These are phyloP conservation scores for Lyophyllum decastes DNA, from an alignment of 768 basidiomycete genomes.

Conservation along the genomic window DNA sequence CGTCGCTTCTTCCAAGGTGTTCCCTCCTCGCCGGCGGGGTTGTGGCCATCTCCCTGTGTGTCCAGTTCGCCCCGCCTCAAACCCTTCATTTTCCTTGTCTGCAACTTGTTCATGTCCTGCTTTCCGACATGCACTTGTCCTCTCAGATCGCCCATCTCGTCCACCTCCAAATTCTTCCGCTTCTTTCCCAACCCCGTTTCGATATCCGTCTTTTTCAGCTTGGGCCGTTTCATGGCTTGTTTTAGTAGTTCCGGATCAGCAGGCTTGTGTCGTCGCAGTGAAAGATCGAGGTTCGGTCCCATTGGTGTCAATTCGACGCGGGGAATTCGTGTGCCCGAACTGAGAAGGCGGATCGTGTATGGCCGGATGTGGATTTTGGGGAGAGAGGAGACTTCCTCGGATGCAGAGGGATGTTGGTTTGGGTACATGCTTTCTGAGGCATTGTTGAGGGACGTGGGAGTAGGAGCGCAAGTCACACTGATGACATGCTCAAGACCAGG, in stretches of 20 bases:
- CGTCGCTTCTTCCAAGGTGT: constrained; percentile 20
- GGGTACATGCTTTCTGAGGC: constrained; percentile 30
- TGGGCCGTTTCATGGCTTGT: constrained; percentile 79
- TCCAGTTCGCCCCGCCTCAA: constrained; percentile 50
- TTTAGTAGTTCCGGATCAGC: constrained; percentile 82
- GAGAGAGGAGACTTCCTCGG: constrained; percentile 47
- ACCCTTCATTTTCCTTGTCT: constrained; percentile 97
- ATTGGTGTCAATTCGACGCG: constrained; percentile 82
- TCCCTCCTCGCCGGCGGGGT: constrained; percentile 22
- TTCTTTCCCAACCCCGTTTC: constrained; percentile 90
- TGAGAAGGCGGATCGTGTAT: constrained; percentile 73
- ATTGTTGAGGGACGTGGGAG: constrained; percentile 53
- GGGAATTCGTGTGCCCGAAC: constrained; percentile 80
- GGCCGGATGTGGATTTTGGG: constrained; percentile 89
- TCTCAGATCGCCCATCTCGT: constrained; percentile 96
- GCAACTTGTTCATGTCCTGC: constrained; percentile 85
- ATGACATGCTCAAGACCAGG: constrained; percentile 87
- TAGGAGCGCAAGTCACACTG: constrained; percentile 74
- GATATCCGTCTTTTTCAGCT: constrained; percentile 85
- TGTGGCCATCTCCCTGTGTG: constrained; percentile 21
- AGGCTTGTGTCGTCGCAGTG: constrained; percentile 69
- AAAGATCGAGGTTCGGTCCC: constrained; percentile 89
- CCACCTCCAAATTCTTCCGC: constrained; percentile 93
- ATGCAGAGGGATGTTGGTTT: constrained; percentile 20
- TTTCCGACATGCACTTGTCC: constrained; percentile 87